Base-by-base conservation (phyloP, 306 rosid species). In the Pterocarpus macrocarpus region DNA sequence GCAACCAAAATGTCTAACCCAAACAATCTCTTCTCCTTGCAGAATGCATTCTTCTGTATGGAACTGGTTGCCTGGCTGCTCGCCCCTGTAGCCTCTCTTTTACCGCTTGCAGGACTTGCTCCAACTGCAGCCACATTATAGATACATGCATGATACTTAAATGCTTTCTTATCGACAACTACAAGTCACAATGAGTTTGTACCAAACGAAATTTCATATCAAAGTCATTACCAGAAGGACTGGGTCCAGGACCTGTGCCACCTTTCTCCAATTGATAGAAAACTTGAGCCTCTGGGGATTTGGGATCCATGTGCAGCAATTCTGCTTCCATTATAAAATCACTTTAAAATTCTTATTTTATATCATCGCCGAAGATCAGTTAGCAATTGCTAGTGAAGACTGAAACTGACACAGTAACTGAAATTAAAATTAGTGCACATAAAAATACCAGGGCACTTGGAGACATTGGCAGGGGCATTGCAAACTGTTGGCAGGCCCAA, bases 221-320 rank as follows among this genome's bases (percentile, higher is more conserved):
- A 68, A 56, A 11, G 34, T 65, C 15, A 73, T 53, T 90, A 92
- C 97, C 91, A 28, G 72, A 71, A n/a, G 97, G 84, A 78, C 67
- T 81, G 1, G 89, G 82, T 36, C 91, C 78, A 49, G 88, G 85
- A 68, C 78, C 62, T 55, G 50, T 69, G 41, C 76, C 79, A 10
- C 35, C 33, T 17, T 74, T 84, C 5, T 75, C 86, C 49, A 87
- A 65, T 64, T 90, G 89, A 85, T 90, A 90, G 70, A 95, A 95
- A 3, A 93, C 90, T 71, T 91, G 94, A 57, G 99, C 97, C 64
- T 93, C 94, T 5, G 83, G 69, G 68, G 99, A 95, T 66, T 90
- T 86, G 8, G 97, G 97, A 85, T 91, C 89, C 94, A 95, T 69
- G 65, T 95, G 90, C 33, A 95, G 80, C 63, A 93, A 88, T 76